Evolutionary conservation across 805 yeast genomes (phyloP).

Genomic region (Candida verbasci): DNA sequence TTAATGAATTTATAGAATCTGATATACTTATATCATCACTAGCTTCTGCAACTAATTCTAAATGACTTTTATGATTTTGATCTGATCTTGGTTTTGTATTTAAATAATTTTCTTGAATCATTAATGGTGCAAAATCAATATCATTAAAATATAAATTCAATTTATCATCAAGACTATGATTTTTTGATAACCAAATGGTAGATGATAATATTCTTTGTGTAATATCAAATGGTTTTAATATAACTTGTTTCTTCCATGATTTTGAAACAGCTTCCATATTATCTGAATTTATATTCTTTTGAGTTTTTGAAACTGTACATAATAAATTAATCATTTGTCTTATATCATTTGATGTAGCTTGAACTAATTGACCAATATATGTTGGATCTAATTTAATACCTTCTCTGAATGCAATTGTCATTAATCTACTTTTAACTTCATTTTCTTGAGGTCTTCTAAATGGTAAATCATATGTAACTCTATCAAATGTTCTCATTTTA

Average conservation of each 20-base stretch:
- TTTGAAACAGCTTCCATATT: slow-evolving; percentile 59
- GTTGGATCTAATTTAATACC: slow-evolving; percentile 74
- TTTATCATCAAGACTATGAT: slow-evolving; percentile 65
- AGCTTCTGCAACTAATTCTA: slow-evolving; percentile 67
- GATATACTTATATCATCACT: slow-evolving; percentile 84
- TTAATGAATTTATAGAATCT: slow-evolving; percentile 74
- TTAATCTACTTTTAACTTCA: slow-evolving; percentile 75
- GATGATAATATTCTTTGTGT: slow-evolving; percentile 54
- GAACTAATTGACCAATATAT: slow-evolving; percentile 77
- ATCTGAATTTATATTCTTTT: slow-evolving; percentile 56
- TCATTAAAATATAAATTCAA: slow-evolving; percentile 90
- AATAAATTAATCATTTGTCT: slow-evolving; percentile 89
- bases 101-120: slow-evolving; percentile 93
- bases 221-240: slow-evolving; percentile 89
- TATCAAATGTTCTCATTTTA: slow-evolving; percentile 94
- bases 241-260: slow-evolving; percentile 86
- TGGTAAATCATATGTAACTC: slow-evolving; percentile 70
- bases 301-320: slow-evolving; percentile 78
- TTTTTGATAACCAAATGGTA: slow-evolving; percentile 54
- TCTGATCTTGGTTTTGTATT: slow-evolving; percentile 53
- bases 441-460: slow-evolving; percentile 86
- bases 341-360: slow-evolving; percentile 84
- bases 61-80: slow-evolving; percentile 38
- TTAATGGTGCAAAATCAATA: slow-evolving; percentile 88
- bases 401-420: slow-evolving; percentile 89